A percentile compares a stretch with the other conserved stretches of the same genome.
Evolutionary conservation across 2,329 filamentous ascomycete species (phyloP).

Genomic region (Waltergamsia citrina): DNA sequence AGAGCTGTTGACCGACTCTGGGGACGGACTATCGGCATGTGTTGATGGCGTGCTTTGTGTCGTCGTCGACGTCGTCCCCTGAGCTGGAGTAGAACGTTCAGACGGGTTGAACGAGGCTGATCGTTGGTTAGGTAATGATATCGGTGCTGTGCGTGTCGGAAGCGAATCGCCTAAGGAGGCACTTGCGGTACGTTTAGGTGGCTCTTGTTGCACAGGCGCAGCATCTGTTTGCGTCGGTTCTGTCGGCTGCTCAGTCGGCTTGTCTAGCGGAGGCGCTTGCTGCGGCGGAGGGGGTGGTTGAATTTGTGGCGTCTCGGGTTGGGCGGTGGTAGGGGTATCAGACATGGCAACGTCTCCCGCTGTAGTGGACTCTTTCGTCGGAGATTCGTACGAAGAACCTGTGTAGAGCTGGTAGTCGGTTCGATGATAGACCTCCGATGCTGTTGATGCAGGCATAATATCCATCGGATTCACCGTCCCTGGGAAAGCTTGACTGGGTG

Average conservation of each 20-base stretch:
- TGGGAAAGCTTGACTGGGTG: slow-evolving; percentile 21
- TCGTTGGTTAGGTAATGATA: neutral
- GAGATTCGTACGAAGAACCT: slow-evolving; percentile 11
- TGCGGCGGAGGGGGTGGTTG: neutral
- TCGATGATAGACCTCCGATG: slow-evolving; percentile 25
- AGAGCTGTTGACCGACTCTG: slow-evolving; percentile 24
- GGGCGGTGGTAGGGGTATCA: neutral
- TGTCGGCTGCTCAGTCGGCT: neutral
- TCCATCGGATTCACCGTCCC: slow-evolving; percentile 45
- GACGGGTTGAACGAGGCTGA: neutral
- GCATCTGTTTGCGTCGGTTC: neutral
- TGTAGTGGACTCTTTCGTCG: neutral
- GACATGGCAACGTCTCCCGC: neutral
- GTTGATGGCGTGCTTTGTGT: slow-evolving; percentile 33
- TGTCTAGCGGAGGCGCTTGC: neutral
- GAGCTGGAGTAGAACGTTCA: slow-evolving; percentile 1
- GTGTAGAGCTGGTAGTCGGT: slow-evolving; percentile 24
- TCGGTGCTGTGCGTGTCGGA: neutral
- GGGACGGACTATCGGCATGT: slow-evolving; percentile 30
- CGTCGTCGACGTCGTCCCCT: slow-evolving; percentile 2
- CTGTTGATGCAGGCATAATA: slow-evolving; percentile 35
- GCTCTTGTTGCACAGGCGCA: neutral
- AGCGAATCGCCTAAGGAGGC: too few species aligned
- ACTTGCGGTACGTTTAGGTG: neutral
- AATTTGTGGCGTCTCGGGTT: neutral